Base-by-base conservation (phyloP, 192 early-diverging fungal species). In the Coemansia sp. region DNA sequence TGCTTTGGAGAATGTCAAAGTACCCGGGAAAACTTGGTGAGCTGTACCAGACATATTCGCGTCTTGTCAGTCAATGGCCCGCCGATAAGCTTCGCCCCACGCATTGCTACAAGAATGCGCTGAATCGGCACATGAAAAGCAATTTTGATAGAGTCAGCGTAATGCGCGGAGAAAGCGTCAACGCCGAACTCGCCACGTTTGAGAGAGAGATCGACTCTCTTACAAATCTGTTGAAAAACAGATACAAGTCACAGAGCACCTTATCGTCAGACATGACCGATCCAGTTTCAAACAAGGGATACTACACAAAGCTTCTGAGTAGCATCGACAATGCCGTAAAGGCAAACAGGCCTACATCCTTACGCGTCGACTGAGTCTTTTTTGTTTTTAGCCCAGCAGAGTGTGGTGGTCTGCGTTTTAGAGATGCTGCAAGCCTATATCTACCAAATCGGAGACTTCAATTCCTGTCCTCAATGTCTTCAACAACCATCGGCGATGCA, bases 71-170 rank as follows among this genome's bases (percentile, higher is more conserved):
- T 13, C 70, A 75, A 12, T 92, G 90, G 89, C 90, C 90, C 8
- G 72, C 75, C 12, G 90, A 92, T 70, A 79, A 85, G 68, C 83
- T 92, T 38, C 83, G 90, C 16, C 90, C 88, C 25, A 87, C 85
- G 19, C 86, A 89, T 61, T 86, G 88, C 68, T 85, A 90, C 84
- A 90, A 88, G 64, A 81, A 81, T 12, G 83, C 86, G 16, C 71
- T 92, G 14, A 72, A 67, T 63, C 67, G 62, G 46, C 73, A 76
- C 65, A 76, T 81, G 73, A 63, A 53, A 63, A 54, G 16, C 17
- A 75, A 81, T 56, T 81, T 81, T 40, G 74, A 72, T 41, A 69
- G 37, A 22, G 58, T 81, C 5, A 42, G 64, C 13, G 37, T 60
- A 17, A 55, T 75, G 41, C 69, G 50, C 53, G 79, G 79, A n/a